Evolutionary conservation across 2,329 filamentous ascomycete genomes (phyloP).

Genomic region (Geosmithia flava): DNA sequence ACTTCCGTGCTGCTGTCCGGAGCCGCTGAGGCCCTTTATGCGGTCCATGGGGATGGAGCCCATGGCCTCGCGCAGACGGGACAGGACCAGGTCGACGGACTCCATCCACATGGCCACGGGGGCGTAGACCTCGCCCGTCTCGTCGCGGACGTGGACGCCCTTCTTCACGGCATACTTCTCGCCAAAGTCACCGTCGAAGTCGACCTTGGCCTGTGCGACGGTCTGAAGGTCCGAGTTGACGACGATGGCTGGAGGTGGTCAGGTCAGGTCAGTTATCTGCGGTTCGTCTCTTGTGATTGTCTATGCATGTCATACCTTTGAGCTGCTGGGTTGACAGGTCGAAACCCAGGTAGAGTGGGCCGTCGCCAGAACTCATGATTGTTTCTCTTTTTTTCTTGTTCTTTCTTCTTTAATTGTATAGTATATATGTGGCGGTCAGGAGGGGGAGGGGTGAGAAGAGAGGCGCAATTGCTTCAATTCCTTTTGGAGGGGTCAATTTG

Average conservation of each 20-base stretch:
- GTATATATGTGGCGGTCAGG: neutral
- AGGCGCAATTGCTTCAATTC: neutral
- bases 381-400: no score
- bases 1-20: conserved; percentile 95
- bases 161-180: conserved; percentile 70
- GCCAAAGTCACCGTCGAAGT: conserved; percentile 78
- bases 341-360: conserved; percentile 76
- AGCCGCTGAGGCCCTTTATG: conserved; percentile 75
- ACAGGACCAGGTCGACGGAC: conserved; percentile 74
- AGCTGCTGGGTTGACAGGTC: conserved; percentile 95
- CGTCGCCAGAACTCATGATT: conserved; percentile 20
- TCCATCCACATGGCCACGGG: conserved; percentile 93
- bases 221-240: conserved; percentile 75
- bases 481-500: neutral
- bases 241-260: conserved; percentile 51
- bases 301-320: conserved; percentile 48
- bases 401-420: neutral
- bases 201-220: conserved; percentile 76
- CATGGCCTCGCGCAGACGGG: conserved; percentile 56
- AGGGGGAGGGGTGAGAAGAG: no score
- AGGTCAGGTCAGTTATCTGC: neutral
- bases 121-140: conserved; percentile 80
- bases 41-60: conserved; percentile 46
- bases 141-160: conserved; percentile 72
- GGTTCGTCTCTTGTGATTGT: neutral